A percentile compares a stretch with the other conserved stretches of the same genome.
Evolutionary conservation across 805 yeast species (phyloP).

Genomic region (Jamesozyma lodderae): DNA sequence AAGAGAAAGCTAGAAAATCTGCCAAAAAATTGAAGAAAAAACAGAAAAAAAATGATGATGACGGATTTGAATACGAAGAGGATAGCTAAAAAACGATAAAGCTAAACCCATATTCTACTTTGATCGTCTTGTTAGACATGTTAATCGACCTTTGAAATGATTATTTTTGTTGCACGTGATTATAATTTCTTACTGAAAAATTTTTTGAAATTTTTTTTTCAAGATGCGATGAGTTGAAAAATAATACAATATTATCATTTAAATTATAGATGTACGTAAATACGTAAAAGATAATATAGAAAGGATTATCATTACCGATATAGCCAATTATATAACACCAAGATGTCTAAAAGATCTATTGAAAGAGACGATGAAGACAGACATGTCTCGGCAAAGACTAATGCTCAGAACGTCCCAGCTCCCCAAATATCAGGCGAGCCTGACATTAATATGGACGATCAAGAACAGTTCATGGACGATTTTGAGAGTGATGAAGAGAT

Average conservation of each 20-base stretch:
- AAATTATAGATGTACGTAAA: too few species aligned
- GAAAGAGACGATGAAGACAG: constrained; percentile 33
- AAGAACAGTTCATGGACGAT: constrained; percentile 84
- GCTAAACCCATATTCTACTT: too few species aligned
- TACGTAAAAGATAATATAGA: too few species aligned
- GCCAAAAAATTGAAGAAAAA: constrained; percentile 14
- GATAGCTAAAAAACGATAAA: not conserved
- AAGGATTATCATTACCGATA: too few species aligned
- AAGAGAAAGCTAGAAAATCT: constrained; percentile 17
- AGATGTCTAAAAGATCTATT: constrained; percentile 48
- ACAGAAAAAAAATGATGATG: constrained; percentile 4
- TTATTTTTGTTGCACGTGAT: too few species aligned
- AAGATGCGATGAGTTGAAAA: too few species aligned
- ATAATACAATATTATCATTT: too few species aligned
- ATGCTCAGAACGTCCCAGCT: constrained; percentile 18
- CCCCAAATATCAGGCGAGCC: constrained; percentile 31
- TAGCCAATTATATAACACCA: too few species aligned
- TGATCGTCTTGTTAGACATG: too few species aligned
- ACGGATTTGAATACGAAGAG: not conserved
- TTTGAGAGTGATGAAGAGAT: constrained; percentile 87
- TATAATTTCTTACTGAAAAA: too few species aligned
- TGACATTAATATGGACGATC: constrained; percentile 67
- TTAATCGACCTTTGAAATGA: too few species aligned
- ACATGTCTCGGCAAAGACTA: constrained; percentile 34
- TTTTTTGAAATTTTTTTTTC: too few species aligned